Evolutionary conservation across 805 yeast species (phyloP).

Genomic region (Pachysolen tannophilus): DNA sequence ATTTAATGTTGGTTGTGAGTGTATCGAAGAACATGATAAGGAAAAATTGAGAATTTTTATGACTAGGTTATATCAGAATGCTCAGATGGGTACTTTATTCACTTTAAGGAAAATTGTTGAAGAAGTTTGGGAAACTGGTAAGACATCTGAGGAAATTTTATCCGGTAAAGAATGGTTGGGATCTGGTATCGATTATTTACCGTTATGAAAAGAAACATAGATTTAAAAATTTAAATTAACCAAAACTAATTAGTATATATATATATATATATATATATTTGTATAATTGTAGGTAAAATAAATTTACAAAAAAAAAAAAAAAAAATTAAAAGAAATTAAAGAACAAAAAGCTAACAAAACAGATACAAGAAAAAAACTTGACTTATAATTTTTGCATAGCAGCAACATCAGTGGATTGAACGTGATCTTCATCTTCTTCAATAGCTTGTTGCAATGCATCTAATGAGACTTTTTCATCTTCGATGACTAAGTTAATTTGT

Average conservation of each 20-base stretch:
- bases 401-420: slow-evolving; percentile 97
- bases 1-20: slow-evolving; percentile 39
- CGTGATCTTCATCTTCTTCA: slow-evolving; percentile 97
- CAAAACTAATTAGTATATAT: too few relatives aligned
- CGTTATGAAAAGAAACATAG: slow-evolving; percentile 20
- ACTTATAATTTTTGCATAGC: slow-evolving; percentile 95
- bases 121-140: slow-evolving; percentile 38
- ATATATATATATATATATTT: not conserved
- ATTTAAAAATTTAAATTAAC: too few relatives aligned
- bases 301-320: too few relatives aligned
- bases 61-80: slow-evolving; percentile 35
- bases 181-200: slow-evolving; percentile 43
- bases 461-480: slow-evolving; percentile 91
- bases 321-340: not conserved
- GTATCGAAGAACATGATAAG: slow-evolving; percentile 26
- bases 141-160: slow-evolving; percentile 35
- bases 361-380: not conserved
- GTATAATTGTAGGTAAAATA: too few relatives aligned
- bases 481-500: slow-evolving; percentile 96
- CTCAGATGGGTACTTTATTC: slow-evolving; percentile 45
- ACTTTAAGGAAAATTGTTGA: slow-evolving; percentile 34
- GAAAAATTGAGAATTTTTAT: slow-evolving; percentile 23
- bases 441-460: slow-evolving; percentile 75
- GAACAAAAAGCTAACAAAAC: not conserved
- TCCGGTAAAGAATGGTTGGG: slow-evolving; percentile 37